phyloP scores from a whole-genome alignment of 1,284 basidiomycete genomes.

The Heimioporus punctisporus region DNA sequence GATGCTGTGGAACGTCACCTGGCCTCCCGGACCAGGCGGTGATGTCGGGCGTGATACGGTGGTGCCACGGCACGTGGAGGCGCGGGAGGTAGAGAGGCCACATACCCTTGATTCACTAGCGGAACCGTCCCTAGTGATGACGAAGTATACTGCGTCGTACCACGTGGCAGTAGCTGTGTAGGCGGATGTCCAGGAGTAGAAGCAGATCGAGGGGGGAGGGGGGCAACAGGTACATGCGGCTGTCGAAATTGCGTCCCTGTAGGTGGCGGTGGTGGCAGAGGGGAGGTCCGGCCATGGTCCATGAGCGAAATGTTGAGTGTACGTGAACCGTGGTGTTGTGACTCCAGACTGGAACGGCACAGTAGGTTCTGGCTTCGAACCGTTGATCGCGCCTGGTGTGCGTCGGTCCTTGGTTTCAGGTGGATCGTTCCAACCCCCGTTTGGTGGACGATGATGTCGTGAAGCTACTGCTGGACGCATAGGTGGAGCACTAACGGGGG shows the following conservation, averaged over 20 bases:
- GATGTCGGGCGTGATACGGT: too few species aligned
- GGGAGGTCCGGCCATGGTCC: constrained; percentile 40
- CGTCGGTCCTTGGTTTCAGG: constrained; percentile 55
- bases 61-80: too few species aligned
- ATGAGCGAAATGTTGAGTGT: constrained; percentile 43
- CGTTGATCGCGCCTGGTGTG: constrained; percentile 49
- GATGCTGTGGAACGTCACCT: too few species aligned
- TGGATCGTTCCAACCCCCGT: constrained; percentile 93
- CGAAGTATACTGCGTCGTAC: too few species aligned
- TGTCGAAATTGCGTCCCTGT: too few species aligned
- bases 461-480: constrained; percentile 19
- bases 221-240: too few species aligned
- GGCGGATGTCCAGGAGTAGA: constrained; percentile 43
- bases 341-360: constrained; percentile 90
- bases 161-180: constrained; percentile 30
- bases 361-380: constrained; percentile 70
- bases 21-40: too few species aligned
- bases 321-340: constrained; percentile 52
- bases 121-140: too few species aligned
- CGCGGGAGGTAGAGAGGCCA: too few species aligned
- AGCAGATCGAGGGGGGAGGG: constrained; percentile 38
- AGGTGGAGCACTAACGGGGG: constrained; percentile 20
- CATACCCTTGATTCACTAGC: too few species aligned
- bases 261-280: constrained; percentile 64
- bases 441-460: constrained; percentile 58